Evolutionary conservation across 352 stramenopile species (phyloP).

Genomic region (Pythium sp.): DNA sequence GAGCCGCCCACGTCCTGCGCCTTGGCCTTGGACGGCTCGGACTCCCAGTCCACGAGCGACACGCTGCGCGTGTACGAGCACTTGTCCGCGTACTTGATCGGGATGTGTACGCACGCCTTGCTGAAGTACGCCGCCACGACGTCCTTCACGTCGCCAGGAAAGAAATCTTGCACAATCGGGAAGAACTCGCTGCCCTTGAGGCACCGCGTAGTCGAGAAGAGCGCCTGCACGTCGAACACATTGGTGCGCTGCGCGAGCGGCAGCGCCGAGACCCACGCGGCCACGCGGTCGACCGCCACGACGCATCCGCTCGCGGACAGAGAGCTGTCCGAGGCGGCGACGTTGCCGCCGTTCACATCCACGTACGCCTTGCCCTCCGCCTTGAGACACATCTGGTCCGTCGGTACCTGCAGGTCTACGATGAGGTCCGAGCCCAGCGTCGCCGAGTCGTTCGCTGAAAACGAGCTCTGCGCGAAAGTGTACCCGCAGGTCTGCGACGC

Average conservation of each 20-base stretch:
- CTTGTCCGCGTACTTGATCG: slow-evolving; percentile 47
- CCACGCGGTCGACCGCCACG: slow-evolving; percentile 41
- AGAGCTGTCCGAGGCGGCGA: slow-evolving; percentile 21
- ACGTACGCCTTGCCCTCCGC: slow-evolving; percentile 49
- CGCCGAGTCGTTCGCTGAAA: slow-evolving; percentile 25
- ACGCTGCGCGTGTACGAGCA: slow-evolving; percentile 48
- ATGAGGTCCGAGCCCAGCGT: slow-evolving; percentile 39
- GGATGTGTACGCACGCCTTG: slow-evolving; percentile 45
- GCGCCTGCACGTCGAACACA: slow-evolving; percentile 31
- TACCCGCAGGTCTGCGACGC: slow-evolving; percentile 51
- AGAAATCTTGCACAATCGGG: slow-evolving; percentile 32
- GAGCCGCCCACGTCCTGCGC: slow-evolving; percentile 5
- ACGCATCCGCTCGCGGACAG: slow-evolving; percentile 43
- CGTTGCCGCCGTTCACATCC: slow-evolving; percentile 30
- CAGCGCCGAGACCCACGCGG: slow-evolving; percentile 42
- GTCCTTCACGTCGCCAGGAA: slow-evolving; percentile 28
- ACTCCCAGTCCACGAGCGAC: slow-evolving; percentile 49
- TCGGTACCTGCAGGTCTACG: slow-evolving; percentile 46
- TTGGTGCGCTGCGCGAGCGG: slow-evolving; percentile 28
- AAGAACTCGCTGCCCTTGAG: slow-evolving; percentile 42
- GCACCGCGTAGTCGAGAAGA: slow-evolving; percentile 40
- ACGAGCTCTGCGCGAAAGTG: slow-evolving; percentile 39
- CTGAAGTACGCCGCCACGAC: slow-evolving; percentile 28
- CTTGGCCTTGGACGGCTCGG: slow-evolving; percentile 30
- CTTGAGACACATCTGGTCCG: slow-evolving; percentile 45